These are phyloP conservation scores for Alternaria sp. DNA, from an alignment of 2,329 filamentous ascomycete genomes.

Conservation along the genomic window DNA sequence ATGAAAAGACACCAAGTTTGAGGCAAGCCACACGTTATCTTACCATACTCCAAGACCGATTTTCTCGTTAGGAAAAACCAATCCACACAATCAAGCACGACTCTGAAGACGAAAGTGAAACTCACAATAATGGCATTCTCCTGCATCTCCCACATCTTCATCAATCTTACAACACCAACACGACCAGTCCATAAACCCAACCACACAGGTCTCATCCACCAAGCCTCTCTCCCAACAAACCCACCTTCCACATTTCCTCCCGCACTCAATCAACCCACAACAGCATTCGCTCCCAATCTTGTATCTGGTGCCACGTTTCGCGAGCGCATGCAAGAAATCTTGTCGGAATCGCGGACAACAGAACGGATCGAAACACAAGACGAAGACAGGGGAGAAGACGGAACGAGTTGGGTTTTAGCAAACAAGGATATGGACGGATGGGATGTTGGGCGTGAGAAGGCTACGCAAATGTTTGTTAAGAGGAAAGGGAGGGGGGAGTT, in stretches of 20 bases:
- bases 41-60: too few species aligned
- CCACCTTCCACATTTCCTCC: background rate
- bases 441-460: background rate
- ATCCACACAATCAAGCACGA: rapidly evolving
- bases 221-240: background rate
- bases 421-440: background rate
- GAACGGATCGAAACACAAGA: background rate
- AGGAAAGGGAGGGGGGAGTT: background rate
- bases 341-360: background rate
- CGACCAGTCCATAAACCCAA: background rate
- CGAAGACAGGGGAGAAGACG: background rate
- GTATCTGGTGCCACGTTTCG: background rate
- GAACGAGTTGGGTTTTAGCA: background rate
- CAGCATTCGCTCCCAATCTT: background rate
- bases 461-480: background rate
- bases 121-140: background rate
- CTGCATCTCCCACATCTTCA: background rate
- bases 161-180: background rate
- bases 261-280: background rate
- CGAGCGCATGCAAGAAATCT: background rate
- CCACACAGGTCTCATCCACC: background rate
- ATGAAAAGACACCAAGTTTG: background rate
- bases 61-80: background rate
- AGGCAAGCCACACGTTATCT: background rate
- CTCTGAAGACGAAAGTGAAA: background rate